phyloP scores from a whole-genome alignment of 176 grass and related monocot genomes.

The Carex cristatella region DNA sequence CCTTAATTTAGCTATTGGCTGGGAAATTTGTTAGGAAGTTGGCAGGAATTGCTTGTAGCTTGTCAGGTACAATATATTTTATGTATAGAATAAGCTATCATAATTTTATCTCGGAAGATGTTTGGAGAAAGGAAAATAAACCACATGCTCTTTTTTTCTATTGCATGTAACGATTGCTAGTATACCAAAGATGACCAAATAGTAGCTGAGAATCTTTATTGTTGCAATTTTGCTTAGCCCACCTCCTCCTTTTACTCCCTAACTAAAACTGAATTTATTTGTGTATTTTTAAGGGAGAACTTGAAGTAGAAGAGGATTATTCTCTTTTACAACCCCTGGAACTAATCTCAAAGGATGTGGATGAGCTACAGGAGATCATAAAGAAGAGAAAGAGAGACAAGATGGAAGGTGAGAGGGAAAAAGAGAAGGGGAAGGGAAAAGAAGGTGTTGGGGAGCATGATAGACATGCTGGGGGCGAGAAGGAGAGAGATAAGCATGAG shows the following conservation, averaged over 20 bases:
- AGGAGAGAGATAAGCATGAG: slow-evolving; percentile 52
- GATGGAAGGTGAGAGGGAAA: slow-evolving; percentile 50
- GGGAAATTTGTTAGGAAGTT: background rate
- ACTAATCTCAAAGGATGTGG: slow-evolving; percentile 85
- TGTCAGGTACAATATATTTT: background rate
- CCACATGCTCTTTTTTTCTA: background rate
- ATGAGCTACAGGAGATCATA: slow-evolving; percentile 85
- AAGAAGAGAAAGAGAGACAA: slow-evolving; percentile 65
- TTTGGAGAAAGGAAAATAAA: background rate
- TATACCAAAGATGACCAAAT: background rate
- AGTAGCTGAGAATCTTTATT: background rate
- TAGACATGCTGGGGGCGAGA: slow-evolving; percentile 37
- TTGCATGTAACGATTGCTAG: background rate
- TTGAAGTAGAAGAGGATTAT: slow-evolving; percentile 71
- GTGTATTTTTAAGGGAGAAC: slow-evolving; percentile 45
- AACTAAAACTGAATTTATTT: background rate
- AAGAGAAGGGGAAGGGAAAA: slow-evolving; percentile 63
- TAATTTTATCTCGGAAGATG: background rate
- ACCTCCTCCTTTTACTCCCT: background rate
- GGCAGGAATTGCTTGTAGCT: background rate
- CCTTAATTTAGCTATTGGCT: background rate
- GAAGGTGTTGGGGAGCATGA: slow-evolving; percentile 49
- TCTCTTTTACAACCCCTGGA: slow-evolving; percentile 90
- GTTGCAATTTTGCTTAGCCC: background rate
- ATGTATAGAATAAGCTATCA: background rate